Base-by-base conservation (phyloP, 495 filamentous ascomycete species). In the Xylaria intraflava region DNA sequence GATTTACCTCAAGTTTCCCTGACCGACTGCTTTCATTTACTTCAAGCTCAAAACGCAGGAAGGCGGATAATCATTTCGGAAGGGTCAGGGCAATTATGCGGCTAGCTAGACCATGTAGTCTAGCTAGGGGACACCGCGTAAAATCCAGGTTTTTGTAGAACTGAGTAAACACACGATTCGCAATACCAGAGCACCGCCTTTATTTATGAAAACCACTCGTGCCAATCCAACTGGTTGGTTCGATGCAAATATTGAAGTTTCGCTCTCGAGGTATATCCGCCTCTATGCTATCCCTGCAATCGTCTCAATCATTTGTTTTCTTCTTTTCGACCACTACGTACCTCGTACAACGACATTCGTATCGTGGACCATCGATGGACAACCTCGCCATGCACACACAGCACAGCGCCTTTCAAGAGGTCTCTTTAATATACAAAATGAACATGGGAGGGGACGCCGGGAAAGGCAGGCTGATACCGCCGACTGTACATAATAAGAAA, bases 261-360 rank as follows among this genome's bases (percentile, higher is more conserved):
- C n/a, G 41, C 33, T 53, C 42, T 46, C 17, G 42, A 53, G 51
- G 51, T 46, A 53, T 53, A 46, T 53, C 51, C 35, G 12, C 31
- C 42, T 31, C 36, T 53, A 45, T 39, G 36, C 51, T 35, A 46
- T 46, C 31, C 31, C 51, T 27, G 16, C 24, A 12, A 26, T 19
- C 27, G 31, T 46, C 31, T 38, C 31, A 39, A 23, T 31, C 12
- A 26, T 23, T 29, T 38, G 35, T 19, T 17, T 2, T 38, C 16
- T 17, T 38, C 35, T 38, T 31, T 27, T 46, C 20, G 24, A 19
- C 39, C 46, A 49, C 40, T 49, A 36, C 45, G 38, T 55, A 55
- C 52, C 38, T 55, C 52, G 38, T 55, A 48, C 35, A 41, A 31
- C 19, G 16, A 39, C 33, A 33, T 43, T 38, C 16, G 35, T 48